A percentile compares a stretch with the other conserved stretches of the same genome.
Conservation (phyloP, 192 early-diverging fungal genomes). For the Fimicolochytrium jonesii region DNA sequence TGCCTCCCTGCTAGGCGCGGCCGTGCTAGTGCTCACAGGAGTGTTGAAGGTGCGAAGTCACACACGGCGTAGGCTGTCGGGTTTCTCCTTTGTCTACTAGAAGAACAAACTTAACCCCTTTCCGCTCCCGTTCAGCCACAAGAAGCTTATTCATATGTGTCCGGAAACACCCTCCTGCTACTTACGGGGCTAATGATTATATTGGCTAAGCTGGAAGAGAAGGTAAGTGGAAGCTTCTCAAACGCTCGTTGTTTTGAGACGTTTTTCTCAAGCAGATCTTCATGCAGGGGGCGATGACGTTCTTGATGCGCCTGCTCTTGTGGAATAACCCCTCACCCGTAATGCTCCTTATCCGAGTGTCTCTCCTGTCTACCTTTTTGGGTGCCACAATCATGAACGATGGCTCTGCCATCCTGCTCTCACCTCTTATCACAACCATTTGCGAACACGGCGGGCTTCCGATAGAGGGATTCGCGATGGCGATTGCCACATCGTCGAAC, state of each 20-base stretch:
- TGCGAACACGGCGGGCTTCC: conserved; percentile 13
- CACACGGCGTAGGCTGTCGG: too few species aligned
- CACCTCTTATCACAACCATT: not conserved
- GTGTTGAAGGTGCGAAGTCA: conserved; percentile 1
- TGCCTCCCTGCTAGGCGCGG: not conserved
- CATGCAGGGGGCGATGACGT: not conserved
- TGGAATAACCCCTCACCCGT: not conserved
- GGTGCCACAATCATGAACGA: conserved; percentile 17
- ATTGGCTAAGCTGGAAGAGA: conserved; percentile 15
- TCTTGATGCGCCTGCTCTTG: not conserved
- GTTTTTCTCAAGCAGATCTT: not conserved
- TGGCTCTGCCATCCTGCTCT: conserved; percentile 10
- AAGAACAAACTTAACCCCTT: too few species aligned
- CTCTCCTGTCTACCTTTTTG: not conserved
- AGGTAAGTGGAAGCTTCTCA: not conserved
- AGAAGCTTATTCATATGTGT: conserved; percentile 1
- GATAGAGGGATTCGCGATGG: conserved; percentile 9
- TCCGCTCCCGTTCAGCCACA: conserved; percentile 5
- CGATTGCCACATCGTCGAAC: conserved; percentile 12
- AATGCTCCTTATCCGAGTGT: not conserved
- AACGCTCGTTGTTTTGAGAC: not conserved
- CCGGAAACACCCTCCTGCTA: conserved; percentile 1
- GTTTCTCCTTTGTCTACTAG: too few species aligned
- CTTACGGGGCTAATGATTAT: conserved; percentile 13
- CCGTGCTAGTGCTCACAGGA: not conserved